phyloP scores from a whole-genome alignment of 2,329 filamentous ascomycete species.

The Teratosphaeria zuluensis region DNA sequence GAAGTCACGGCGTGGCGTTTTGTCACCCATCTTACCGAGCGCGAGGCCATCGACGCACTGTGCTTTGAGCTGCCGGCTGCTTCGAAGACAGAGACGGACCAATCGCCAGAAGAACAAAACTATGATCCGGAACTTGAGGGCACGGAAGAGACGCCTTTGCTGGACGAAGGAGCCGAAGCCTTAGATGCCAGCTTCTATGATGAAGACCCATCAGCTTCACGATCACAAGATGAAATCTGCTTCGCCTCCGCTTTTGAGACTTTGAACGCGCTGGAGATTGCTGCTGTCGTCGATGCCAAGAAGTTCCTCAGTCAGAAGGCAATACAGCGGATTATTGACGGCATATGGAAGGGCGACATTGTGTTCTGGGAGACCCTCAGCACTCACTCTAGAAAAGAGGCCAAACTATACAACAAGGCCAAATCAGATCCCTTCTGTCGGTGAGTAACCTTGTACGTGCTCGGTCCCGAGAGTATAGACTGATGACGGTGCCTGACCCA shows the following conservation, averaged over 20 bases:
- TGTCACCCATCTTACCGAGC: slow-evolving; percentile 58
- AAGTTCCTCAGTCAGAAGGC: slow-evolving; percentile 72
- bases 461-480: neutral
- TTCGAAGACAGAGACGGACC: neutral
- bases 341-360: slow-evolving; percentile 79
- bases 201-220: slow-evolving; percentile 8
- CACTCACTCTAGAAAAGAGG: slow-evolving; percentile 62
- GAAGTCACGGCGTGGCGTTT: slow-evolving; percentile 77
- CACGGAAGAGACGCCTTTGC: slow-evolving; percentile 13
- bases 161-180: slow-evolving; percentile 6
- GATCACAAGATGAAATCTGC: slow-evolving; percentile 4
- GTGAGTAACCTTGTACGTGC: neutral
- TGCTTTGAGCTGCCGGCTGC: slow-evolving; percentile 58
- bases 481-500: slow-evolving; percentile 14
- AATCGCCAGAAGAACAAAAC: neutral
- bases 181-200: slow-evolving; percentile 18
- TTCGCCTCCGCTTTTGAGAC: slow-evolving; percentile 60
- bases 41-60: slow-evolving; percentile 64
- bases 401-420: slow-evolving; percentile 61
- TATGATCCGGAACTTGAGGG: neutral
- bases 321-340: slow-evolving; percentile 73
- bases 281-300: slow-evolving; percentile 70
- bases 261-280: slow-evolving; percentile 80
- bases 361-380: slow-evolving; percentile 78
- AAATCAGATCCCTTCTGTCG: slow-evolving; percentile 60